Conservation (phyloP, 2,329 filamentous ascomycete genomes). For the Hymenoscyphus occultus region DNA sequence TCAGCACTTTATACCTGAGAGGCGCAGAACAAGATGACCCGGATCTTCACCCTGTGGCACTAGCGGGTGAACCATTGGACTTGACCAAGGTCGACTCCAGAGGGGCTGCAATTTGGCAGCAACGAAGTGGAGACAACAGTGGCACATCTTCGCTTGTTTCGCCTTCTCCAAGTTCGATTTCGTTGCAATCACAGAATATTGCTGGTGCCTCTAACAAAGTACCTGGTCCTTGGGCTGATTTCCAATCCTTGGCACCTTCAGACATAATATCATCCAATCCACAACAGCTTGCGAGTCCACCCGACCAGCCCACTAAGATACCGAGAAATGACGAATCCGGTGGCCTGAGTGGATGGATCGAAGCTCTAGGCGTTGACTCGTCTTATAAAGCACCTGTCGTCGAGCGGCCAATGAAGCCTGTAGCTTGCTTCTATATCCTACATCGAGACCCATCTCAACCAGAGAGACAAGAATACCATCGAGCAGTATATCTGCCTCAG, state of each 20-base stretch:
- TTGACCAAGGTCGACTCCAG: constrained; percentile 48
- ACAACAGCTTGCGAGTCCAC: constrained; percentile 44
- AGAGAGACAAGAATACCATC: constrained; percentile 60
- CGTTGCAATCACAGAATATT: constrained; percentile 52
- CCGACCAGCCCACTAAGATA: constrained; percentile 54
- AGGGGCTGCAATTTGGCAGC: constrained; percentile 38
- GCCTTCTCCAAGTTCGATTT: constrained; percentile 63
- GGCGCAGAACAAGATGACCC: constrained; percentile 78
- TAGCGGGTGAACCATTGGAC: constrained; percentile 65
- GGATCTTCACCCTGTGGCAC: constrained; percentile 71
- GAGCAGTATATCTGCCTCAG: constrained; percentile 80
- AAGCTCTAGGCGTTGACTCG: constrained; percentile 85
- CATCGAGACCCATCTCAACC: constrained; percentile 50
- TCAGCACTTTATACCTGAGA: constrained; percentile 74
- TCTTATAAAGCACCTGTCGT: constrained; percentile 73
- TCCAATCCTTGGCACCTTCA: constrained; percentile 50
- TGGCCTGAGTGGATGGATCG: constrained; percentile 77
- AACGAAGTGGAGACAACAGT: constrained; percentile 50
- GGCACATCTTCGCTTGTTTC: constrained; percentile 61
- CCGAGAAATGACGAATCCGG: constrained; percentile 58
- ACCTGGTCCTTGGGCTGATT: constrained; percentile 55
- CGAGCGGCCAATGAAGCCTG: constrained; percentile 66
- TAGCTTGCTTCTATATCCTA: constrained; percentile 85
- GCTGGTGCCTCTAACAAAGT: constrained; percentile 31
- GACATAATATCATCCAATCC: constrained; percentile 43